These are phyloP conservation scores for Dothideomycetes sp. DNA, from an alignment of 2,329 filamentous ascomycete species.

Conservation along the genomic window DNA sequence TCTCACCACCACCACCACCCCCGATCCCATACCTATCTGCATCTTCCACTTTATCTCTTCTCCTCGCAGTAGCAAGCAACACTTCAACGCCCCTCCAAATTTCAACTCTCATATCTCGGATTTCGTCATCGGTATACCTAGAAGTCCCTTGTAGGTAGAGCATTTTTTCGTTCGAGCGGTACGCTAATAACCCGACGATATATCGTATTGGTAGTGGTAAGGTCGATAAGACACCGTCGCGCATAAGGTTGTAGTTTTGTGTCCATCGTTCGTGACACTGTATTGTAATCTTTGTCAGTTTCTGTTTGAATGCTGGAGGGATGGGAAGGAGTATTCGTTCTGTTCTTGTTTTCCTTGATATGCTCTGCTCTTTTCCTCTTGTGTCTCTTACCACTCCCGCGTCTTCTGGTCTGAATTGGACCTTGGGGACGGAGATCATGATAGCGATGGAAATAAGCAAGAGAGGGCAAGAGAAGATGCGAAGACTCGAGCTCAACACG, in stretches of 20 bases:
- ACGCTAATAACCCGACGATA: conserved; percentile 42
- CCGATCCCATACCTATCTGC: too few relatives aligned
- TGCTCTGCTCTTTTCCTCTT: too few relatives aligned
- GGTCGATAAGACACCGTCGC: conserved; percentile 39
- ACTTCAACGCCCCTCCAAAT: conserved; percentile 44
- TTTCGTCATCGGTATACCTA: conserved; percentile 44
- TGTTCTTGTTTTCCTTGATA: too few relatives aligned
- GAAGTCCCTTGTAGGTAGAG: conserved; percentile 50
- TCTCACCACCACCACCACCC: too few relatives aligned
- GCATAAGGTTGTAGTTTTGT: conserved; percentile 52
- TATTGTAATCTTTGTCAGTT: too few relatives aligned
- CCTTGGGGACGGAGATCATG: too few relatives aligned
- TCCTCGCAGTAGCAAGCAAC: conserved; percentile 29
- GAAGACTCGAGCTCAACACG: conserved; percentile 9
- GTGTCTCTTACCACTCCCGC: too few relatives aligned
- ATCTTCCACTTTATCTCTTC: conserved; percentile 24
- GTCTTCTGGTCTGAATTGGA: too few relatives aligned
- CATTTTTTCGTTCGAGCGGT: conserved; percentile 34
- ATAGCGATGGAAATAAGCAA: too few relatives aligned
- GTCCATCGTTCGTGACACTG: conserved; percentile 45
- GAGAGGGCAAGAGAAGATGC: neutral
- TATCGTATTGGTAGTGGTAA: conserved; percentile 45
- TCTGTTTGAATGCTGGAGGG: too few relatives aligned
- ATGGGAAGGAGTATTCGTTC: too few relatives aligned
- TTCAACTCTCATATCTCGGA: conserved; percentile 37